Evolutionary conservation across 805 yeast genomes (phyloP).

Genomic region (Saturnispora ahearnii): DNA sequence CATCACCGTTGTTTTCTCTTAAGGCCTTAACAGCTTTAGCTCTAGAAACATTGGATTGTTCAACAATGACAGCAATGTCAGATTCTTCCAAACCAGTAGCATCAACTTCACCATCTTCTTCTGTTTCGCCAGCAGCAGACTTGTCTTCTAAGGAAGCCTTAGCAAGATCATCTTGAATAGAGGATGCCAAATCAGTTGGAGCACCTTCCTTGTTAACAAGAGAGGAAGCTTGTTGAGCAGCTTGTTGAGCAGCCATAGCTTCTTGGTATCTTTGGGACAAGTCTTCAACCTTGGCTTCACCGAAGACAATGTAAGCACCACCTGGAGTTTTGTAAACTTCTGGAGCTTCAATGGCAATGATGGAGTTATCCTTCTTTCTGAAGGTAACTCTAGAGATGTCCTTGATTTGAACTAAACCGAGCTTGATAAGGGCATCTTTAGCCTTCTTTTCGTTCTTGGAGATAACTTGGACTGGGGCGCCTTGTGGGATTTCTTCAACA

Average conservation of each 20-base stretch:
- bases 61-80: constrained; percentile 79
- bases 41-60: constrained; percentile 86
- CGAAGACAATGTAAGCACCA: constrained; percentile 93
- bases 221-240: constrained; percentile 42
- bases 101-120: constrained; percentile 62
- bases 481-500: constrained; percentile 53
- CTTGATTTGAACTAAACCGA: constrained; percentile 81
- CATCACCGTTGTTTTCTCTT: constrained; percentile 81
- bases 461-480: constrained; percentile 72
- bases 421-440: constrained; percentile 77
- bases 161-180: constrained; percentile 76
- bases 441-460: constrained; percentile 94
- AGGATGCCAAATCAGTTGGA: constrained; percentile 42
- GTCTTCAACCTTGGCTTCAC: constrained; percentile 97
- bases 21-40: constrained; percentile 88
- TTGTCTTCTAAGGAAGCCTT: constrained; percentile 43
- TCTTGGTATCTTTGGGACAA: constrained; percentile 79
- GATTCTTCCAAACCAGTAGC: constrained; percentile 74
- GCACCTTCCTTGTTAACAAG: constrained; percentile 23
- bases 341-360: constrained; percentile 86
- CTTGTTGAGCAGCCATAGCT: constrained; percentile 70
- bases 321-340: constrained; percentile 90
- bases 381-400: constrained; percentile 94
- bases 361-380: constrained; percentile 85
- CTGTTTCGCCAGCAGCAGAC: constrained; percentile 29